phyloP scores from a whole-genome alignment of 192 early-diverging fungal species.

The Chytriomyces sp. region DNA sequence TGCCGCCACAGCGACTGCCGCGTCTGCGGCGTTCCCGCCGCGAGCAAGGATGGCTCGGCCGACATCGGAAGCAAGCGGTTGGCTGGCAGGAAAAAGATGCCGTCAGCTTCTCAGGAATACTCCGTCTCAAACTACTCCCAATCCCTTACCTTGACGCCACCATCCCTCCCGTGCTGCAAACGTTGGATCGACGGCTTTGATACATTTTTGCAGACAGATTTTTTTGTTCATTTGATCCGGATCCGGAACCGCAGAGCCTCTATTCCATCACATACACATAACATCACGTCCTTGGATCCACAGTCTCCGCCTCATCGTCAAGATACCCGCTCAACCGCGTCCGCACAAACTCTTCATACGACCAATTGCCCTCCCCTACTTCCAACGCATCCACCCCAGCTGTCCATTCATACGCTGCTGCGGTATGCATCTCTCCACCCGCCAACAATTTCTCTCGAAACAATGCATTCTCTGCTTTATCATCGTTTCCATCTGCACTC shows the following conservation, averaged over 20 bases:
- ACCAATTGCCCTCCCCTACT: constrained; percentile 2
- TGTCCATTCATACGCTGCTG: constrained; percentile 26
- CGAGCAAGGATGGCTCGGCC: constrained; percentile 65
- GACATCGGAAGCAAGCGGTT: constrained; percentile 73
- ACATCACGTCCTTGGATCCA: background rate
- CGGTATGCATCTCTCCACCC: background rate
- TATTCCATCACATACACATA: background rate
- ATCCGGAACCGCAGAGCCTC: background rate
- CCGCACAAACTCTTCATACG: constrained; percentile 10
- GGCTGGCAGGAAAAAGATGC: constrained; percentile 40
- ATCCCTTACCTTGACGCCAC: constrained; percentile 52
- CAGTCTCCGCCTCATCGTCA: background rate
- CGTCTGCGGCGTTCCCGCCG: constrained; percentile 80
- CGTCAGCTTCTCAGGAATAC: background rate
- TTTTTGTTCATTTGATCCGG: background rate
- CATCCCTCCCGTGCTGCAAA: constrained; percentile 67
- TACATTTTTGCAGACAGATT: background rate
- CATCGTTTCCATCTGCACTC: background rate
- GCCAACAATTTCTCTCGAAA: background rate
- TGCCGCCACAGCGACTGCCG: constrained; percentile 65
- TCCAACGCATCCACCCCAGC: background rate
- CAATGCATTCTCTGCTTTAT: background rate
- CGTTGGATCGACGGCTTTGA: constrained; percentile 37
- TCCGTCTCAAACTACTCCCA: background rate
- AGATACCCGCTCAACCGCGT: background rate